Base-by-base conservation (phyloP, 1,284 basidiomycete species). In the Earliella scabrosa region DNA sequence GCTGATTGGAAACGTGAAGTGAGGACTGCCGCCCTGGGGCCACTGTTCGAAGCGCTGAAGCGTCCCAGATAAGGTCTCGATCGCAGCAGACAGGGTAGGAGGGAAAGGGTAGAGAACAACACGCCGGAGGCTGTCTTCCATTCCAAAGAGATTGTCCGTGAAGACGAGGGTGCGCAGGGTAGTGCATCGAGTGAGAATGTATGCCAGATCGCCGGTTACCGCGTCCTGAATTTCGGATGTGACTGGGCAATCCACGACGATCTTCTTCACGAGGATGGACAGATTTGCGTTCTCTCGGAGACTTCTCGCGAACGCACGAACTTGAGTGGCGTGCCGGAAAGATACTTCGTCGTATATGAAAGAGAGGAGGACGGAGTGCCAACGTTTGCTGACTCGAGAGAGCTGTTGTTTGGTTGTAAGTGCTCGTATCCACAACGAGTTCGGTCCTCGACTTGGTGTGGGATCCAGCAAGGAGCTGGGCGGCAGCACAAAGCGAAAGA, bases 231-330 rank as follows among this genome's bases (percentile, higher is more conserved):
- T 29, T 31, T 59, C 49, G 29, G 29, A 14, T 10, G 38, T 36
- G 5, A 52, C 58, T 1, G 58, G 58, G 29, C 58, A 59, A 26
- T 59, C 58, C 8, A 55, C 41, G n/a, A 59, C 36, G 24, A 59
- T 40, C 32, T 26, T 45, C 43, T 34, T 55, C 16, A 52, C 47
- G 4, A 56, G 34, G 5, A 16, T n/a, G 16, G 50, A 21, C 13
- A 59, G 45, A 18, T 36, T 18, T 9, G 53, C 34, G 43, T 50
- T 52, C 5, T 26, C 27, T 11, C 54, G 45, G 4, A 59, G 27
- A 11, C 46, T 45, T 21, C 18, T 39, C 14, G 53, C 50, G 29
- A 59, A 50, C 5, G 50, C 48, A 27, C 26, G 45, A 13, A 52
- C 53, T 20, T 59, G 58, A 4, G 29, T 26, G 14, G 47, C 38